A percentile compares a stretch with the other conserved stretches of the same genome.
Evolutionary conservation across 2,329 filamentous ascomycete genomes (phyloP).

Genomic region (Hymenoscyphus fraxineus): DNA sequence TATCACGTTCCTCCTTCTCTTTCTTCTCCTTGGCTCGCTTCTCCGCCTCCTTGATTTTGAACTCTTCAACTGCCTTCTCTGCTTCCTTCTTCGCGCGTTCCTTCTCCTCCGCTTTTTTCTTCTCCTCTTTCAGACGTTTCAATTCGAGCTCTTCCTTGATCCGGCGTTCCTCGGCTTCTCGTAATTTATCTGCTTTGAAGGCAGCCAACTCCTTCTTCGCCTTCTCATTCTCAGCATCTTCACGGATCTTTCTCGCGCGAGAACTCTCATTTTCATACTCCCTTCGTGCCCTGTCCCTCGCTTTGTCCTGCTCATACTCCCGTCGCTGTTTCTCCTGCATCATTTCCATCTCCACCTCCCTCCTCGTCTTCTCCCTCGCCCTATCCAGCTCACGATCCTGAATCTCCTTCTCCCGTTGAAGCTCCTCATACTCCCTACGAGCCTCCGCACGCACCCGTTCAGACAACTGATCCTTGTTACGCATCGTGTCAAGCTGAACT

Average conservation of each 20-base stretch:
- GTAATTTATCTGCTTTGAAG: slow-evolving; percentile 36
- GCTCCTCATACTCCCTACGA: slow-evolving; percentile 16
- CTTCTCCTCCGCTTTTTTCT: slow-evolving; percentile 44
- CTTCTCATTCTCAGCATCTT: slow-evolving; percentile 37
- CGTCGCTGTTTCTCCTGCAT: slow-evolving; percentile 5
- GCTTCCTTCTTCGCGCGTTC: slow-evolving; percentile 48
- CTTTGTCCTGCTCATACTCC: slow-evolving; percentile 11
- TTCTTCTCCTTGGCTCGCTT: slow-evolving; percentile 37
- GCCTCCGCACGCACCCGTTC: slow-evolving; percentile 1
- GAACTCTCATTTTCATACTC: slow-evolving; percentile 9
- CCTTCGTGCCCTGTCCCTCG: background rate
- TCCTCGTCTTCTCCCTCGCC: slow-evolving; percentile 4
- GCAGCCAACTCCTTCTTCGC: slow-evolving; percentile 42
- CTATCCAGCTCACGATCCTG: slow-evolving; percentile 7
- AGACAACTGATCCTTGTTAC: slow-evolving; percentile 3
- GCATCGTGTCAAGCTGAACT: slow-evolving; percentile 1
- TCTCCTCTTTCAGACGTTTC: slow-evolving; percentile 44
- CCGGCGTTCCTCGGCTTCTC: slow-evolving; percentile 38
- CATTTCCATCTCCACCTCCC: slow-evolving; percentile 30
- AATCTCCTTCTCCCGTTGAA: slow-evolving; percentile 4
- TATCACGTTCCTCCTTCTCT: slow-evolving; percentile 34
- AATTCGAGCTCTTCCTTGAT: slow-evolving; percentile 40
- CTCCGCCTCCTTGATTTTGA: slow-evolving; percentile 37
- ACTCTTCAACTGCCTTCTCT: slow-evolving; percentile 50
- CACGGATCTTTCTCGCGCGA: background rate